These are phyloP conservation scores for Oryza glumipatula DNA, from an alignment of 176 grass and related monocot species.

Conservation along the genomic window DNA sequence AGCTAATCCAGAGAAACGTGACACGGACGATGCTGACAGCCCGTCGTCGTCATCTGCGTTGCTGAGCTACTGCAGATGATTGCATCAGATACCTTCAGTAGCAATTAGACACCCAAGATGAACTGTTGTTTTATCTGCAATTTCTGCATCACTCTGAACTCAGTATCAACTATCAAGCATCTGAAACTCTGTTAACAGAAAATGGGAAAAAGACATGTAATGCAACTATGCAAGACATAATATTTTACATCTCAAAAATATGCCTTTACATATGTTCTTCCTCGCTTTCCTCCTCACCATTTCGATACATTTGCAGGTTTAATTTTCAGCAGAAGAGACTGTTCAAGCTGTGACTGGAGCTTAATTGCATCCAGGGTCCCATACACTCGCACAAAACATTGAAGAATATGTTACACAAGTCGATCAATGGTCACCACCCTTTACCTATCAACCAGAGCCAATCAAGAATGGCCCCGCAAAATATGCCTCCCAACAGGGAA, in stretches of 20 bases:
- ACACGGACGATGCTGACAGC: constrained; percentile 1
- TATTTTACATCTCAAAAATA: neutral
- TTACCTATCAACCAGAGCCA: constrained; percentile 82
- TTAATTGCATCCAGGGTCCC: neutral
- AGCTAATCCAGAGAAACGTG: constrained; percentile 22
- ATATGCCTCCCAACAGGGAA: constrained; percentile 58
- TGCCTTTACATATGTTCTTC: neutral
- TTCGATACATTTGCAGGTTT: neutral
- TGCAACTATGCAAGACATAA: neutral
- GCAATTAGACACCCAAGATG: neutral
- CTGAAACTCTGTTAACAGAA: neutral
- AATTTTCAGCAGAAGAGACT: constrained; percentile 2
- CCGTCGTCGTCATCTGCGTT: neutral
- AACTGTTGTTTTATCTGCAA: neutral
- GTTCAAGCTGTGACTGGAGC: neutral
- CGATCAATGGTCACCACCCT: constrained; percentile 54
- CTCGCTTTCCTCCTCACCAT: neutral
- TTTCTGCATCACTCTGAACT: neutral
- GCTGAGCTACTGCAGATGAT: neutral
- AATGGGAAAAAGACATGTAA: neutral
- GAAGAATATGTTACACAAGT: neutral
- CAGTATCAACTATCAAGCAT: constrained; percentile 24
- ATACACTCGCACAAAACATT: neutral
- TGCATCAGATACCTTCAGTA: constrained; percentile 14
- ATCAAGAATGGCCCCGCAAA: constrained; percentile 51